Percentiles rank a stretch among this genome's conserved stretches.
Conservation (phyloP, 1,284 basidiomycete species). For the Baeospora myosura region DNA sequence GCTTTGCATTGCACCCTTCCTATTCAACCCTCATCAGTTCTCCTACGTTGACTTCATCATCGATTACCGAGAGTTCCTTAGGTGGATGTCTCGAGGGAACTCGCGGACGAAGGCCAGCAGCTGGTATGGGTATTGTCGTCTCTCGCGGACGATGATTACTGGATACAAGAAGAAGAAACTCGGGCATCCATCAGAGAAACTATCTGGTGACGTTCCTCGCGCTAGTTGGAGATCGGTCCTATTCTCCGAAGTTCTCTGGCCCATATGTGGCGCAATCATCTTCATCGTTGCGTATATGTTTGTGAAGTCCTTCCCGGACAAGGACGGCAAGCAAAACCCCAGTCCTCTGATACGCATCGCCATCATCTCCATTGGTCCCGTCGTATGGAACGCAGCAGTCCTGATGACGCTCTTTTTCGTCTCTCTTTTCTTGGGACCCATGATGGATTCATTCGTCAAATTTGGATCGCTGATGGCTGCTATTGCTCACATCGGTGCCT, state of each 20-base stretch:
- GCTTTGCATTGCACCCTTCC: slow-evolving; percentile 88
- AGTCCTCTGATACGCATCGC: slow-evolving; percentile 87
- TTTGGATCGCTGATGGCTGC: slow-evolving; percentile 91
- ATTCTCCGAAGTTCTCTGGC: slow-evolving; percentile 81
- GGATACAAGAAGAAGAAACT: slow-evolving; percentile 98
- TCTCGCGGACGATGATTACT: slow-evolving; percentile 92
- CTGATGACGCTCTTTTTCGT: slow-evolving; percentile 84
- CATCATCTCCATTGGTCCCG: slow-evolving; percentile 87
- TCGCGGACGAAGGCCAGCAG: slow-evolving; percentile 92
- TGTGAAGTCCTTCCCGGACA: slow-evolving; percentile 78
- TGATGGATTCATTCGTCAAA: slow-evolving; percentile 79
- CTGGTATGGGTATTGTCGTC: slow-evolving; percentile 96
- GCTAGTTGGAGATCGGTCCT: slow-evolving; percentile 83
- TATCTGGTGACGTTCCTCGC: slow-evolving; percentile 86
- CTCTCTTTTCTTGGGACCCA: slow-evolving; percentile 87
- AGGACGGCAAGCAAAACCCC: slow-evolving; percentile 55
- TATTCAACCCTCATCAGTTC: slow-evolving; percentile 98
- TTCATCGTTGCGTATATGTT: slow-evolving; percentile 89
- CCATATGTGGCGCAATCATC: slow-evolving; percentile 69
- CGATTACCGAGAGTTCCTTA: slow-evolving; percentile 93
- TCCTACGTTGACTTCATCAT: slow-evolving; percentile 93
- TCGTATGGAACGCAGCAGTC: slow-evolving; percentile 92
- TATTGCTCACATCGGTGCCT: slow-evolving; percentile 72
- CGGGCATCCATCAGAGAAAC: slow-evolving; percentile 91
- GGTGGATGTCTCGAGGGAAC: slow-evolving; percentile 97